Evolutionary conservation across 495 filamentous ascomycete genomes (phyloP).

Genomic region (Talaromyces nanjingensis): DNA sequence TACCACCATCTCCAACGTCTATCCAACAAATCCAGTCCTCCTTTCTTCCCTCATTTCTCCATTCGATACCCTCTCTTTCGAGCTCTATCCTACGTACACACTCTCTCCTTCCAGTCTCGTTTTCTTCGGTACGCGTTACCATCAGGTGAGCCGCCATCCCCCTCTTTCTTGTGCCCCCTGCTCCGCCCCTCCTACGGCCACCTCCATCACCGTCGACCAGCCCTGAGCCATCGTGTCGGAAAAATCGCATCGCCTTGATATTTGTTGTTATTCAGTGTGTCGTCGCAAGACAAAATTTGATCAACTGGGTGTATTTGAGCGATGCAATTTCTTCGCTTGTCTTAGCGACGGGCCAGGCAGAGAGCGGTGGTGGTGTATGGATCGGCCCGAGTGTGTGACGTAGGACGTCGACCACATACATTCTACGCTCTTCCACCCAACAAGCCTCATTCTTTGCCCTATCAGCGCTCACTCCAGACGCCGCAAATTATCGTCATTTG

Average conservation of each 20-base stretch:
- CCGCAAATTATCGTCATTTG: not conserved
- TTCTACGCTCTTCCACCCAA: not conserved
- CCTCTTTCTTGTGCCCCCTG: slow-evolving; percentile 11
- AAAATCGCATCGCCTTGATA: slow-evolving; percentile 13
- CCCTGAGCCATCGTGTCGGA: slow-evolving; percentile 6
- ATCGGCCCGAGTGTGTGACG: slow-evolving; percentile 8
- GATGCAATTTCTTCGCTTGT: not conserved
- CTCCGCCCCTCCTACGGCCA: slow-evolving; percentile 13
- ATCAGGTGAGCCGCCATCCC: slow-evolving; percentile 15
- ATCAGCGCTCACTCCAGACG: not conserved
- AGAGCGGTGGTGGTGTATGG: not conserved
- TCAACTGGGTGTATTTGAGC: not conserved
- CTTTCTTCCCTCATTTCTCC: not conserved
- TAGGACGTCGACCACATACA: slow-evolving; percentile 3
- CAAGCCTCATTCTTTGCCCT: not conserved
- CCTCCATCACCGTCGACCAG: slow-evolving; percentile 1
- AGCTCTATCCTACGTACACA: slow-evolving; percentile 14
- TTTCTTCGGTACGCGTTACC: slow-evolving; percentile 20
- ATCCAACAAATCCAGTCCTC: not conserved
- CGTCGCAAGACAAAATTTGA: not conserved
- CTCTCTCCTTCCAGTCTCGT: slow-evolving; percentile 17
- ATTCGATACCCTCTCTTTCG: slow-evolving; percentile 18
- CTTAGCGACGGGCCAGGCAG: slow-evolving; percentile 1
- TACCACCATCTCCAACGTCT: not conserved
- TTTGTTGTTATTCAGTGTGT: not conserved